These are phyloP conservation scores for Metschnikowia matae DNA, from an alignment of 805 yeast genomes.

Conservation along the genomic window DNA sequence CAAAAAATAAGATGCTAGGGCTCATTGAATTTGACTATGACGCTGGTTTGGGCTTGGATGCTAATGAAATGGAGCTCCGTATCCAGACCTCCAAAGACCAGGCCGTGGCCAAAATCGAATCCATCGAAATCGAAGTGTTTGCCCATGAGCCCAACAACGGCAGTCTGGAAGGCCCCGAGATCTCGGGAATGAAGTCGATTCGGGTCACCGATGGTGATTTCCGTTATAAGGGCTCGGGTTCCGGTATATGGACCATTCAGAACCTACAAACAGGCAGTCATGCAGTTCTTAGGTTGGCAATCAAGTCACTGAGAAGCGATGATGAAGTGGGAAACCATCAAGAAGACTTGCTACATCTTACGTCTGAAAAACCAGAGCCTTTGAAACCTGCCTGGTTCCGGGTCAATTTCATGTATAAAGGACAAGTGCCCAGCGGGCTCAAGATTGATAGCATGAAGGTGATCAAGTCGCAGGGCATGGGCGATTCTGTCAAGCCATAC, in stretches of 20 bases:
- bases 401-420: conserved; percentile 56
- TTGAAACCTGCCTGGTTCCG: conserved; percentile 37
- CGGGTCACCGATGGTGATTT: conserved; percentile 79
- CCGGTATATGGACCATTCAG: conserved; percentile 64
- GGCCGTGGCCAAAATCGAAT: conserved; percentile 32
- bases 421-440: conserved; percentile 71
- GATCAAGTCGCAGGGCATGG: conserved; percentile 51
- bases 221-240: conserved; percentile 46
- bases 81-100: conserved; percentile 38
- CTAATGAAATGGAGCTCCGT: conserved; percentile 61
- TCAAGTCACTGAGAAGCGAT: conserved; percentile 18
- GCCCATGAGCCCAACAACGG: conserved; percentile 12
- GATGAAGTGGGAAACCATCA: not conserved
- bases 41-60: conserved; percentile 48
- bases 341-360: conserved; percentile 2
- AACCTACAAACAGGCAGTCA: conserved; percentile 57
- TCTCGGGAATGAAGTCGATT: conserved; percentile 47
- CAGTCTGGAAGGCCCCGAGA: conserved; percentile 6
- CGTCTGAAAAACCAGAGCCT: not conserved
- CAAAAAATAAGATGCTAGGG: conserved; percentile 36
- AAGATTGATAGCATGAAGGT: conserved; percentile 64
- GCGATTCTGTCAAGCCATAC: conserved; percentile 66
- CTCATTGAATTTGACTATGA: conserved; percentile 51
- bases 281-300: conserved; percentile 63
- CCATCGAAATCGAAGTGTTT: conserved; percentile 25